These are phyloP conservation scores for Boletus rubroflammeus DNA, from an alignment of 768 basidiomycete genomes.

Conservation along the genomic window DNA sequence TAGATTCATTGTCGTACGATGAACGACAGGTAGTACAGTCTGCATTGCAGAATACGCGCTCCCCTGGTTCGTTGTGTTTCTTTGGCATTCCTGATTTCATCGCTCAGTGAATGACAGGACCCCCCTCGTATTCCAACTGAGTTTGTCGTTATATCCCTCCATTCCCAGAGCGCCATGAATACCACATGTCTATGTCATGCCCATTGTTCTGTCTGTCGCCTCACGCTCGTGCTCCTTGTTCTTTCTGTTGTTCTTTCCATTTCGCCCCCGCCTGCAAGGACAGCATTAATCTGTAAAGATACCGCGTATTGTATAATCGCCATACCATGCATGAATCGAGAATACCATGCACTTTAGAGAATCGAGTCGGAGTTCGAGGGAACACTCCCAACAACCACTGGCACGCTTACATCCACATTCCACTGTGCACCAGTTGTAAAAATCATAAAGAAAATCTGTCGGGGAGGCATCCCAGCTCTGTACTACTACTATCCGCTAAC, in stretches of 20 bases:
- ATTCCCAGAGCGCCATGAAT: conserved; percentile 5
- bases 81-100: background rate
- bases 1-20: conserved; percentile 70
- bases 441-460: too few relatives aligned
- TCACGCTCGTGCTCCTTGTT: background rate
- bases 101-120: conserved; percentile 28
- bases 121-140: conserved; percentile 39
- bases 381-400: background rate
- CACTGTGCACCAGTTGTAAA: too few relatives aligned
- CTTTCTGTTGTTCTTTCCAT: conserved; percentile 5
- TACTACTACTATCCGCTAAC: background rate
- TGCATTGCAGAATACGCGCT: conserved; percentile 58
- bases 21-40: conserved; percentile 60
- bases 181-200: conserved; percentile 1
- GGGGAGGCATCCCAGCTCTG: background rate
- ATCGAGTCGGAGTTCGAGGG: background rate
- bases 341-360: conserved; percentile 3
- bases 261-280: background rate
- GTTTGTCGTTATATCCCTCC: background rate
- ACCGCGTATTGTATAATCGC: conserved; percentile 20
- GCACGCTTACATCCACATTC: too few relatives aligned
- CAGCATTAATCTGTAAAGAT: conserved; percentile 16
- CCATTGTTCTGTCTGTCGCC: background rate
- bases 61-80: conserved; percentile 48
- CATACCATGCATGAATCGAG: conserved; percentile 8